Percentiles rank a stretch among this genome's conserved stretches.
Evolutionary conservation across 805 yeast species (phyloP).

Genomic region (Blastobotrys terrestris): DNA sequence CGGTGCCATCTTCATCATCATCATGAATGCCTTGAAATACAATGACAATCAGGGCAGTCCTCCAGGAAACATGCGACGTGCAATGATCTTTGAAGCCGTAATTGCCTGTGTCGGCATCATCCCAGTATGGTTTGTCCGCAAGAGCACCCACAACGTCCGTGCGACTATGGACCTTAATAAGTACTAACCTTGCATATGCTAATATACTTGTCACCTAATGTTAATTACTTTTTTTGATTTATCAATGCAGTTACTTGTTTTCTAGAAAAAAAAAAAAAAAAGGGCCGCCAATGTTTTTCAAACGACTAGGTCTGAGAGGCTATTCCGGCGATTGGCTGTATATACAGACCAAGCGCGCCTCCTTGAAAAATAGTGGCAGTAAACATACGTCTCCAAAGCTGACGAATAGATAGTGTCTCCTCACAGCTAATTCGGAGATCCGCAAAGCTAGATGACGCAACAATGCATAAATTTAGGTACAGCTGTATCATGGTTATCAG

Average conservation of each 20-base stretch:
- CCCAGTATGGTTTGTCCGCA: conserved; percentile 19
- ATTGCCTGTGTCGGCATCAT: conserved; percentile 25
- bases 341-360: too few relatives aligned
- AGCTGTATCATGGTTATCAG: too few relatives aligned
- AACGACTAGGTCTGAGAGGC: too few relatives aligned
- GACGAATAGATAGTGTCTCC: too few relatives aligned
- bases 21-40: conserved; percentile 28
- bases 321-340: too few relatives aligned
- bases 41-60: conserved; percentile 24
- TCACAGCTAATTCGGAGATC: too few relatives aligned
- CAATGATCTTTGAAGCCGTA: conserved; percentile 30
- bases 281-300: too few relatives aligned
- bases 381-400: too few relatives aligned
- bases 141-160: conserved; percentile 12
- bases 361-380: too few relatives aligned
- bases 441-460: too few relatives aligned
- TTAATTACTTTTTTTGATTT: background rate
- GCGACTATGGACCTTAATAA: conserved; percentile 14
- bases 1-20: conserved; percentile 30
- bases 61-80: conserved; percentile 29
- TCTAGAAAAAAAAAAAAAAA: background rate
- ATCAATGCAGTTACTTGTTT: background rate
- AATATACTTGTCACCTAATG: background rate
- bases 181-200: background rate
- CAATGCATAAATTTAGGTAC: too few relatives aligned